These are phyloP conservation scores for Aureobasidium mangrovei DNA, from an alignment of 2,329 filamentous ascomycete species.

Conservation along the genomic window DNA sequence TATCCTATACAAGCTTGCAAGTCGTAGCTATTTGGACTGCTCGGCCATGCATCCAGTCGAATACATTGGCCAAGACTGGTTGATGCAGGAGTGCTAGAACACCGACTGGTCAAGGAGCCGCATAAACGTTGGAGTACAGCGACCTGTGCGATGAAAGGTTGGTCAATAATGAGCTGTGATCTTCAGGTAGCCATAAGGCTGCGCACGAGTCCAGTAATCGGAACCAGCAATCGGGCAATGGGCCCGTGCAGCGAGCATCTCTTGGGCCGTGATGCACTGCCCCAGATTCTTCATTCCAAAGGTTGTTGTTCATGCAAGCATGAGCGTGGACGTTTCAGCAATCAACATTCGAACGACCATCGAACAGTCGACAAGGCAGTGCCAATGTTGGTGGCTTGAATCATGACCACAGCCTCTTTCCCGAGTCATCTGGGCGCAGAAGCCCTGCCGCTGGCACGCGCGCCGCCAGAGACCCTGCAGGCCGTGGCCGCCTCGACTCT, in stretches of 20 bases:
- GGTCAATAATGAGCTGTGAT: too few species aligned
- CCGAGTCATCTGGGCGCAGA: slow-evolving; percentile 1
- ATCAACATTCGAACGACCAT: background rate
- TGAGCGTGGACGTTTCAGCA: background rate
- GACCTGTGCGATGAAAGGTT: background rate
- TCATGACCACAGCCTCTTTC: background rate
- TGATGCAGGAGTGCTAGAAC: background rate
- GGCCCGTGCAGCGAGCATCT: background rate
- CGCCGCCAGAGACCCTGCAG: slow-evolving; percentile 2
- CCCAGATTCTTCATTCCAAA: background rate
- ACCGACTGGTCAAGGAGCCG: background rate
- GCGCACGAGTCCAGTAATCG: background rate
- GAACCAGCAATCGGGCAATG: too few species aligned
- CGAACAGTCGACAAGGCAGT: background rate
- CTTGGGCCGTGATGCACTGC: background rate
- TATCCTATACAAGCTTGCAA: background rate
- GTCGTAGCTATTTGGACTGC: background rate
- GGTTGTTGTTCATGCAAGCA: background rate
- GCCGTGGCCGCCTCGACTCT: background rate
- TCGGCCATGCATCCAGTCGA: background rate
- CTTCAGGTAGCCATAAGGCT: background rate
- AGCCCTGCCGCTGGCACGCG: slow-evolving; percentile 11
- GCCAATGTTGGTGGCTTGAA: background rate
- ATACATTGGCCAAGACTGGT: background rate
- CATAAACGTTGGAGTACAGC: background rate